Percentiles rank a stretch among this genome's conserved stretches.
phyloP scores from a whole-genome alignment of 1,284 basidiomycete genomes.

The Pseudozyma sp. region DNA sequence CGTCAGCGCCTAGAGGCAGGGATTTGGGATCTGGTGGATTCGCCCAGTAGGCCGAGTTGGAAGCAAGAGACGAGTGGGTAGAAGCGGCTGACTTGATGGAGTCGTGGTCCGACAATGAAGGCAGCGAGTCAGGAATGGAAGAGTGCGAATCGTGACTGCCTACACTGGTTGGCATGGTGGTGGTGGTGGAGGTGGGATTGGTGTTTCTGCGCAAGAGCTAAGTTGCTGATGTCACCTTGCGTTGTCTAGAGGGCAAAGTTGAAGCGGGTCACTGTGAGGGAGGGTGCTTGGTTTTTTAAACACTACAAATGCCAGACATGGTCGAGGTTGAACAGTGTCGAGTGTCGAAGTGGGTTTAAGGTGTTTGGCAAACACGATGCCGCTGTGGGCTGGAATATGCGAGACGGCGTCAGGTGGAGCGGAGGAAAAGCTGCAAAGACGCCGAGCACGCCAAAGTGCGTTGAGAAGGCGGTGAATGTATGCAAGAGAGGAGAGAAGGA shows the following conservation, averaged over 20 bases:
- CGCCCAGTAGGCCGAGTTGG: slow-evolving; percentile 6
- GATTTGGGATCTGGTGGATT: slow-evolving; percentile 19
- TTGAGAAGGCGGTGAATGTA: no score
- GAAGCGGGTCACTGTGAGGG: background rate
- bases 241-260: background rate
- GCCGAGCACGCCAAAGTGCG: no score
- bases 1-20: background rate
- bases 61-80: slow-evolving; percentile 19
- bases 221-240: background rate
- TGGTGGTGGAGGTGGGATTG: background rate
- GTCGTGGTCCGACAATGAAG: slow-evolving; percentile 24
- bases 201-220: background rate
- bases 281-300: background rate
- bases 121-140: slow-evolving; percentile 24
- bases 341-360: background rate
- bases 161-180: slow-evolving; percentile 25
- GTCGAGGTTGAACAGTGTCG: background rate
- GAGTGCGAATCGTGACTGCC: slow-evolving; percentile 29
- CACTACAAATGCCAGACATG: background rate
- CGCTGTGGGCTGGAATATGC: no score
- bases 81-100: slow-evolving; percentile 20
- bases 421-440: no score
- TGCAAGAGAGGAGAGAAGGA: no score
- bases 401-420: no score
- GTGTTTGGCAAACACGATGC: background rate